Evolutionary conservation across 148 eudicot genomes (phyloP).

Genomic region (Cornus florida): DNA sequence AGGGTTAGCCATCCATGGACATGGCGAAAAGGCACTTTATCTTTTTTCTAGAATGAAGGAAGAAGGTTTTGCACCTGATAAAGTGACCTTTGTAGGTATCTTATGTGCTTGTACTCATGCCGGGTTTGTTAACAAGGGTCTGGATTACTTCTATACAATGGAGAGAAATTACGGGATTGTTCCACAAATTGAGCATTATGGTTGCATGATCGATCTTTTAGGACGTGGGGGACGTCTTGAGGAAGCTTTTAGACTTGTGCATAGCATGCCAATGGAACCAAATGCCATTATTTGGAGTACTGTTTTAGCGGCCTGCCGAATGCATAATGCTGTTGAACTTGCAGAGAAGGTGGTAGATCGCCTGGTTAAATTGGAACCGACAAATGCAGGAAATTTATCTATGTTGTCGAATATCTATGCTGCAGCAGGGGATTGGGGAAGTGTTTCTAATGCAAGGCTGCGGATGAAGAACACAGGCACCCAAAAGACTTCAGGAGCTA

Average conservation of each 20-base stretch:
- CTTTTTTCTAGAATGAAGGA: slow-evolving; percentile 59
- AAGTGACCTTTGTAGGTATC: slow-evolving; percentile 72
- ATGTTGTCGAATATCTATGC: slow-evolving; percentile 83
- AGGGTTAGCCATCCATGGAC: slow-evolving; percentile 85
- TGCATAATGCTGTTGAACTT: slow-evolving; percentile 64
- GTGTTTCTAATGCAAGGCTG: slow-evolving; percentile 58
- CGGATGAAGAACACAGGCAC: slow-evolving; percentile 53
- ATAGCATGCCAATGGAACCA: slow-evolving; percentile 78
- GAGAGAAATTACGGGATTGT: slow-evolving; percentile 56
- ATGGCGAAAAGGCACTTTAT: slow-evolving; percentile 64
- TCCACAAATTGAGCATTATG: slow-evolving; percentile 82
- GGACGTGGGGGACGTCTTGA: slow-evolving; percentile 78
- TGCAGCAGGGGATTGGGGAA: slow-evolving; percentile 71
- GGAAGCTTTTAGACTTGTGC: slow-evolving; percentile 66
- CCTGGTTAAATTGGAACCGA: slow-evolving; percentile 46
- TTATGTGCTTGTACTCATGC: slow-evolving; percentile 90
- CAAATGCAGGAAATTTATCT: slow-evolving; percentile 59
- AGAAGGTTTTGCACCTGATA: slow-evolving; percentile 72
- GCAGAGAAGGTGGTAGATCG: slow-evolving; percentile 58
- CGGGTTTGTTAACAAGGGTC: slow-evolving; percentile 64
- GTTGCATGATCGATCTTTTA: slow-evolving; percentile 83
- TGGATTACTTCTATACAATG: slow-evolving; percentile 65
- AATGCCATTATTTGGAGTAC: slow-evolving; percentile 79
- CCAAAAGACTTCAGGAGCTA: slow-evolving; percentile 72
- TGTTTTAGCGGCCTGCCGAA: slow-evolving; percentile 75